Conservation (phyloP, 2,329 filamentous ascomycete species). For the Aspergillus luchuensis region DNA sequence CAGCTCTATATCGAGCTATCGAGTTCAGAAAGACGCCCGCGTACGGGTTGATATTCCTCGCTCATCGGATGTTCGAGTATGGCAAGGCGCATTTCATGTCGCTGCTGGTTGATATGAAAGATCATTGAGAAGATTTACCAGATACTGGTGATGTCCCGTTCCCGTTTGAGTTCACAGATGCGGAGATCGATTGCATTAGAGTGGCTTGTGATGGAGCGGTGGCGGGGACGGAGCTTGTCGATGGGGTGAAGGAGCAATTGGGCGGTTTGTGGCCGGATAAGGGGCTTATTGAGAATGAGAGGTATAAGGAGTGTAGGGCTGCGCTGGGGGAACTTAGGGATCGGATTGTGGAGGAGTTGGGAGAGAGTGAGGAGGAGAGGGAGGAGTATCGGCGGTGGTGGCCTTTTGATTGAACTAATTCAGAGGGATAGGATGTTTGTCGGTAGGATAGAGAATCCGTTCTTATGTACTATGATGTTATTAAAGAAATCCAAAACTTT, state of each 20-base stretch:
- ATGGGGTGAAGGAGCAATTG: slow-evolving; percentile 27
- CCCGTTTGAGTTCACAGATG: slow-evolving; percentile 30
- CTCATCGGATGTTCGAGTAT: slow-evolving; percentile 34
- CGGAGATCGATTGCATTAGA: slow-evolving; percentile 28
- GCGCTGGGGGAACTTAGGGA: slow-evolving; percentile 27
- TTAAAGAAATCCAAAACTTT: no score
- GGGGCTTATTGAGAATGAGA: slow-evolving; percentile 31
- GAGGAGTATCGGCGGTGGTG: slow-evolving; percentile 29
- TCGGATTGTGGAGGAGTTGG: slow-evolving; percentile 29
- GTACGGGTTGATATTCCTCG: slow-evolving; percentile 33
- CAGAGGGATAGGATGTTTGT: background rate
- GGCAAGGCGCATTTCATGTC: slow-evolving; percentile 35
- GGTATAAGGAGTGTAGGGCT: slow-evolving; percentile 33
- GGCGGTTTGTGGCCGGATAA: slow-evolving; percentile 34
- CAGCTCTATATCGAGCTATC: slow-evolving; percentile 26
- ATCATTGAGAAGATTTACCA: slow-evolving; percentile 28
- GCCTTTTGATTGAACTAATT: slow-evolving; percentile 33
- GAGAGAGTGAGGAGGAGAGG: slow-evolving; percentile 30
- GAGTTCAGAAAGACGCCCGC: slow-evolving; percentile 28
- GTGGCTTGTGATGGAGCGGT: slow-evolving; percentile 29
- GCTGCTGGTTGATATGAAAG: slow-evolving; percentile 32
- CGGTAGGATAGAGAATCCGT: no score
- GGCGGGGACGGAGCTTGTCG: slow-evolving; percentile 29
- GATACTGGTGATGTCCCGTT: slow-evolving; percentile 22
- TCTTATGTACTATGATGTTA: background rate